A percentile compares a stretch with the other conserved stretches of the same genome.
These are phyloP conservation scores for Nicotiana knightiana DNA, from an alignment of 257 asterid species.

Conservation along the genomic window DNA sequence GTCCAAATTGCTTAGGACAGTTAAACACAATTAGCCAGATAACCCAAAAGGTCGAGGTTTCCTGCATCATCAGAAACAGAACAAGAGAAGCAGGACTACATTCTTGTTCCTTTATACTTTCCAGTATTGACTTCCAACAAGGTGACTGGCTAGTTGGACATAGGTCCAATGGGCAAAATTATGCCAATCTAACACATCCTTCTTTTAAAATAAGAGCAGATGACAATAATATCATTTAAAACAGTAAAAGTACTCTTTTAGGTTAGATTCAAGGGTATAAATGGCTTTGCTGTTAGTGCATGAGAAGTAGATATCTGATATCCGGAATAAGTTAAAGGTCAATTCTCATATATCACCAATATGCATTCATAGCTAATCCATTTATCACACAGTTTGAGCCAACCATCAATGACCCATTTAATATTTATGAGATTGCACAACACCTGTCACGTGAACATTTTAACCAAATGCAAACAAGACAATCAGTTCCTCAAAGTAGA, in stretches of 20 bases:
- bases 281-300: background rate
- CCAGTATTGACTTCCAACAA: background rate
- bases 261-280: background rate
- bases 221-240: background rate
- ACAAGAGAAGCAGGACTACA: background rate
- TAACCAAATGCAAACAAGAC: background rate
- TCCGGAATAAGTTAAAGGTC: background rate
- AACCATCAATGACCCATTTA: background rate
- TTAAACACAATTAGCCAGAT: background rate
- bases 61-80: background rate
- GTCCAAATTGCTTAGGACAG: background rate
- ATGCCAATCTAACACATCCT: background rate
- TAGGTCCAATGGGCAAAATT: background rate
- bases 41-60: background rate
- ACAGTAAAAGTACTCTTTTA: background rate
- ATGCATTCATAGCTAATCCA: background rate
- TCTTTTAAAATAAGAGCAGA: background rate
- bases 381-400: background rate
- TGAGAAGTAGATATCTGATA: background rate
- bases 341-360: background rate
- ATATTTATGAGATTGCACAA: background rate
- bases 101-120: background rate
- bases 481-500: constrained; percentile 8
- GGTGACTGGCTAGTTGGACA: background rate
- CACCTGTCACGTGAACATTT: background rate